Percentiles rank a stretch among this genome's conserved stretches.
Evolutionary conservation across 768 basidiomycete species (phyloP).

Genomic region (Coprinopsis sp.): DNA sequence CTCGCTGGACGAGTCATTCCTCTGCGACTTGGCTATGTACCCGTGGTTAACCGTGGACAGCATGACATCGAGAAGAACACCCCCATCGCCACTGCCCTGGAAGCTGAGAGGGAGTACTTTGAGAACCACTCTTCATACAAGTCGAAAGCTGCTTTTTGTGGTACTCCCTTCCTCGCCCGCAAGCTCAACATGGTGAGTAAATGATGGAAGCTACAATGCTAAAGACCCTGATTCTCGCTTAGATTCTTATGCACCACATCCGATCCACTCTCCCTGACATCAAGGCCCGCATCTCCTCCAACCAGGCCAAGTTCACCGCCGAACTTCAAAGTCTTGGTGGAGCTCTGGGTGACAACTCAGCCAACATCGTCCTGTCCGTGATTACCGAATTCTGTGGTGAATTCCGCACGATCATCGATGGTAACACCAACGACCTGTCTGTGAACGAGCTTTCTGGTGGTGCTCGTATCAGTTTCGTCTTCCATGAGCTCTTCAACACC

Average conservation of each 20-base stretch:
- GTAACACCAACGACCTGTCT: constrained; percentile 92
- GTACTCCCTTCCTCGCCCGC: constrained; percentile 92
- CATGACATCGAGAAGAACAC: constrained; percentile 92
- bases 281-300: constrained; percentile 90
- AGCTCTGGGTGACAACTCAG: constrained; percentile 80
- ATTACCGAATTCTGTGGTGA: constrained; percentile 98
- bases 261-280: constrained; percentile 97
- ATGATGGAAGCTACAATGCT: neutral
- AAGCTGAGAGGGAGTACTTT: constrained; percentile 89
- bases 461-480: constrained; percentile 97
- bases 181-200: constrained; percentile 85
- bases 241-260: constrained; percentile 99
- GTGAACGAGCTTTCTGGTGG: constrained; percentile 98
- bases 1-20: constrained; percentile 96
- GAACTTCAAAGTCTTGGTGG: constrained; percentile 87
- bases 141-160: constrained; percentile 92
- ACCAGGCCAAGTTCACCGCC: constrained; percentile 81
- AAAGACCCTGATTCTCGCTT: neutral
- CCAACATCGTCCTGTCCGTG: constrained; percentile 91
- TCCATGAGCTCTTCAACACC: constrained; percentile 97
- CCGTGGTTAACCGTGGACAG: constrained; percentile 97
- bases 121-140: constrained; percentile 93
- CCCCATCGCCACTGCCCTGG: constrained; percentile 79
- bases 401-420: constrained; percentile 95
- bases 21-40: constrained; percentile 93